Percentiles rank a stretch among this genome's conserved stretches.
Evolutionary conservation across 352 stramenopile genomes (phyloP).

Genomic region (Phytopythium vexans): DNA sequence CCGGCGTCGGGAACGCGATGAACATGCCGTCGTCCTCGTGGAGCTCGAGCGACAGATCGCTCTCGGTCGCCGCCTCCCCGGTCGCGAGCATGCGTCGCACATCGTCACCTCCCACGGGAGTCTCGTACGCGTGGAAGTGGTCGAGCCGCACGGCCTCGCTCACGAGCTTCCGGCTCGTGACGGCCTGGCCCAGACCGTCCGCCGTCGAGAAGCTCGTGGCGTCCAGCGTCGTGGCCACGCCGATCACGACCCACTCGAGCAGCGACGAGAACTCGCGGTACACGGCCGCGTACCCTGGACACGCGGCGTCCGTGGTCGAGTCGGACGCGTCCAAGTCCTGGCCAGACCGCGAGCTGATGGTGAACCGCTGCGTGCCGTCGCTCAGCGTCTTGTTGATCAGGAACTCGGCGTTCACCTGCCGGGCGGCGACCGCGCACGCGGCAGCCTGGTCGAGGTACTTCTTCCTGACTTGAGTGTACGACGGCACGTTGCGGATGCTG

Average conservation of each 20-base stretch:
- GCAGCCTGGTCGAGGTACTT: slow-evolving; percentile 49
- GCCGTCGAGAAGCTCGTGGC: slow-evolving; percentile 34
- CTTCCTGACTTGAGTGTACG: slow-evolving; percentile 33
- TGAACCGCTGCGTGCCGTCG: slow-evolving; percentile 67
- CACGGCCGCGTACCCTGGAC: slow-evolving; percentile 32
- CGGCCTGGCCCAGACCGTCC: slow-evolving; percentile 29
- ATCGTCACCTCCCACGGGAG: slow-evolving; percentile 4
- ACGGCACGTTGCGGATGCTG: slow-evolving; percentile 55
- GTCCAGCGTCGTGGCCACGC: slow-evolving; percentile 40
- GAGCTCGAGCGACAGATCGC: slow-evolving; percentile 46
- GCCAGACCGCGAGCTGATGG: slow-evolving; percentile 58
- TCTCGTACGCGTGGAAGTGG: slow-evolving; percentile 63
- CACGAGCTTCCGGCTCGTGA: slow-evolving; percentile 50
- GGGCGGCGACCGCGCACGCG: slow-evolving; percentile 36
- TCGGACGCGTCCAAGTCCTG: slow-evolving; percentile 21
- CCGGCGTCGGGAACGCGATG: slow-evolving; percentile 48
- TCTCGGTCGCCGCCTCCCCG: slow-evolving; percentile 1
- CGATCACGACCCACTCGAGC: slow-evolving; percentile 43
- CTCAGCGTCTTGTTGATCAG: slow-evolving; percentile 52
- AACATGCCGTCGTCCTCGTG: slow-evolving; percentile 63
- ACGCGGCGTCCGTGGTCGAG: slow-evolving; percentile 25
- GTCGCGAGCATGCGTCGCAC: too few relatives aligned
- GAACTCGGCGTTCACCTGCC: slow-evolving; percentile 30
- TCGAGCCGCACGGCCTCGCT: slow-evolving; percentile 52
- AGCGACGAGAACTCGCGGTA: slow-evolving; percentile 42